Evolutionary conservation across 192 early-diverging fungal genomes (phyloP), one percentile per base, ranked within the genome.

Genomic region (Coemansia sp.): DNA sequence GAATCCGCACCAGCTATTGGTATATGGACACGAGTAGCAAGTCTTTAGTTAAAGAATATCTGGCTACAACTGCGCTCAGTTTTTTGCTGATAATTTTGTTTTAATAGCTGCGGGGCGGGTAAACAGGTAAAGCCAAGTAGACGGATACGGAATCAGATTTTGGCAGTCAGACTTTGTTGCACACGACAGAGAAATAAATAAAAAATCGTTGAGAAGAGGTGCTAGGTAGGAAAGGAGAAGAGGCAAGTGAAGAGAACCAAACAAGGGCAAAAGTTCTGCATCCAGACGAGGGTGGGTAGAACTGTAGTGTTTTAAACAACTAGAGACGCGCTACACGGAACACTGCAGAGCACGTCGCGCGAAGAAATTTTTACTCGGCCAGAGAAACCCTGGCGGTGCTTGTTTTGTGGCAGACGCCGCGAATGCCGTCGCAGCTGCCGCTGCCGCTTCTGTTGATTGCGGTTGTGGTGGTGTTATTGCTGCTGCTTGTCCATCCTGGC

Each of bases 341-440:
- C 34, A 37, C 39, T 36, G 24, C 24, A 34, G 30, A 56, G 27
- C 38, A 28, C 43, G 27, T 42, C 35, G 45, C 30, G 27, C 44
- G 54, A 32, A 56, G 45, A 56, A 47, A 46, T 29, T 20, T 46
- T 37, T 37, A 11, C 25, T 47, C 54, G 35, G 54, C 54, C 29
- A 19, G 24, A 17, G 45, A 34, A 13, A 18, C 24, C 24, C 24
- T 34, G 23, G 14, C 29, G 23, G 22, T n/a, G 24, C 18, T 47
- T 17, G 19, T 47, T 26, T 33, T 47, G 27, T 22, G 33, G 28
- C n/a, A 15, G 27, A 19, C 24, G 42, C 42, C 3, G 24, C 42
- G 7, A 25, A 14, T 5, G 24, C 42, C 30, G 30, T 11, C 30
- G 30, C 30, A 8, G 46, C 19, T 33, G 30, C 30, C 46, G 17